These are phyloP conservation scores for Hypoxylon sp. DNA, from an alignment of 2,329 filamentous ascomycete species.

Conservation along the genomic window DNA sequence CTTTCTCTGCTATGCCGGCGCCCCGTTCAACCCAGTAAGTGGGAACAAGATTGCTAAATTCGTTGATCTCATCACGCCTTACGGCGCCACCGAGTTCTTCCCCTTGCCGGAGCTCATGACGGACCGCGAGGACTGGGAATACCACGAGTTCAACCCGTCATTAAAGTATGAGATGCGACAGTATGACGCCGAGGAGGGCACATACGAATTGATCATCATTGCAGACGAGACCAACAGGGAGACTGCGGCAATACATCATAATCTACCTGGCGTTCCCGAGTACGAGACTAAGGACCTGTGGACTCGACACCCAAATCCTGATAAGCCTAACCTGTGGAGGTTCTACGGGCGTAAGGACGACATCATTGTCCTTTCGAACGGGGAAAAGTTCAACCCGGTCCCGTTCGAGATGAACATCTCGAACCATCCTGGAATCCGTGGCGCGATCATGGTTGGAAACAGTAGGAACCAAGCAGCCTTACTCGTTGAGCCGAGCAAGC, in stretches of 20 bases:
- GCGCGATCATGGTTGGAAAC: too few relatives aligned
- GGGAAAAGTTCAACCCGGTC: slow-evolving; percentile 50
- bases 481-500: too few relatives aligned
- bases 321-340: slow-evolving; percentile 52
- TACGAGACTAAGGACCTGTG: slow-evolving; percentile 57
- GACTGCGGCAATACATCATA: slow-evolving; percentile 48
- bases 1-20: too few relatives aligned
- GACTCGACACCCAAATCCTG: slow-evolving; percentile 55
- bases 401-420: not conserved
- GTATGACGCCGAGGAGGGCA: slow-evolving; percentile 25
- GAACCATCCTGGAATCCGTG: too few relatives aligned
- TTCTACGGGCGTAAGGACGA: slow-evolving; percentile 57
- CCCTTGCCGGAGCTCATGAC: slow-evolving; percentile 38
- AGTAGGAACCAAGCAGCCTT: too few relatives aligned
- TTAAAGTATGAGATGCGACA: slow-evolving; percentile 49
- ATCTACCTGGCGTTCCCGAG: slow-evolving; percentile 51
- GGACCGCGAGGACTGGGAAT: slow-evolving; percentile 49
- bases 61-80: slow-evolving; percentile 36
- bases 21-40: not conserved
- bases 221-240: slow-evolving; percentile 43
- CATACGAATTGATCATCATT: slow-evolving; percentile 50
- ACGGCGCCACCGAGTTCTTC: slow-evolving; percentile 45
- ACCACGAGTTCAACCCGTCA: slow-evolving; percentile 53
- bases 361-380: slow-evolving; percentile 58
- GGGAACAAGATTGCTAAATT: slow-evolving; percentile 26